Percentiles rank a stretch among this genome's conserved stretches.
Conservation (phyloP, 805 yeast genomes). For the Spathaspora girioi region DNA sequence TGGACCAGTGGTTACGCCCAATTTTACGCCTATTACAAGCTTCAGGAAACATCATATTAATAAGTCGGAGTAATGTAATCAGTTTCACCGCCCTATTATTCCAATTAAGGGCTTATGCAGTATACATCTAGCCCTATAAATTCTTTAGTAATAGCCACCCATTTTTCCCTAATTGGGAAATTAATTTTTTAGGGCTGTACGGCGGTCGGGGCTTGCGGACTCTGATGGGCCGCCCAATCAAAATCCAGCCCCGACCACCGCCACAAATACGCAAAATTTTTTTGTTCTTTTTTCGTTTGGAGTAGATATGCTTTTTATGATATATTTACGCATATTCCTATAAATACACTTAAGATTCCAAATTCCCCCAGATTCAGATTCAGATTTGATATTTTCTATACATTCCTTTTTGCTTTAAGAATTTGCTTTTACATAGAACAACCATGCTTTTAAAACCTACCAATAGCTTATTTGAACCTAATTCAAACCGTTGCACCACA, state of each 20-base stretch:
- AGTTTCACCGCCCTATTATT: too few species aligned
- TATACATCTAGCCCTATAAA: neutral
- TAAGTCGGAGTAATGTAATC: too few species aligned
- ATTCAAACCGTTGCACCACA: neutral
- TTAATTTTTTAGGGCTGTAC: neutral
- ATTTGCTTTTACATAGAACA: neutral
- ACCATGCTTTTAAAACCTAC: conserved; percentile 8
- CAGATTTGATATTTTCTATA: neutral
- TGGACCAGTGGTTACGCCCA: too few species aligned
- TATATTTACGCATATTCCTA: neutral
- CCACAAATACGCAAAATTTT: neutral
- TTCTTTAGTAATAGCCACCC: neutral
- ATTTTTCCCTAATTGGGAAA: neutral
- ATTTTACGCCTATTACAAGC: too few species aligned
- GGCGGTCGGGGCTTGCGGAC: neutral
- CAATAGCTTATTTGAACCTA: conserved; percentile 1
- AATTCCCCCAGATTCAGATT: neutral
- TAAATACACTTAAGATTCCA: neutral
- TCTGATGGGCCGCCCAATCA: neutral
- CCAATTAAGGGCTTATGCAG: too few species aligned
- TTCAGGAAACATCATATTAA: too few species aligned
- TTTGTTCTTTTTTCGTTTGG: neutral
- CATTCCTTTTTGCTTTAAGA: neutral
- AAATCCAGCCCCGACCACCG: neutral
- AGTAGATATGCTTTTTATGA: neutral